Percentiles rank a stretch among this genome's conserved stretches.
Evolutionary conservation across 2,329 filamentous ascomycete species (phyloP).

Genomic region (Monosporascus cannonballus): DNA sequence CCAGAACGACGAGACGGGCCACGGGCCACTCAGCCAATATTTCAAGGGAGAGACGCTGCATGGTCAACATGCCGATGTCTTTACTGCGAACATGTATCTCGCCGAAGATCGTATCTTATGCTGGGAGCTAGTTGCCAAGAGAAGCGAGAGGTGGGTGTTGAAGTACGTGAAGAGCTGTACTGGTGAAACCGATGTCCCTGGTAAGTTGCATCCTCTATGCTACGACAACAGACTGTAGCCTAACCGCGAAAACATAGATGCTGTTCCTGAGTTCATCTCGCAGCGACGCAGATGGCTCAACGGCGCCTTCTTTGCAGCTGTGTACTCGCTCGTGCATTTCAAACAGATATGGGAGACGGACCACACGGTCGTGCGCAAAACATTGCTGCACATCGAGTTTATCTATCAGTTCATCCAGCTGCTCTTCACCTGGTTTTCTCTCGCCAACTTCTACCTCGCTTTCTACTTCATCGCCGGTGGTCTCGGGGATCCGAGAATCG

Average conservation of each 20-base stretch:
- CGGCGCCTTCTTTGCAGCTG: slow-evolving; percentile 95
- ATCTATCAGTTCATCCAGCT: slow-evolving; percentile 90
- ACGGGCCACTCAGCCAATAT: slow-evolving; percentile 92
- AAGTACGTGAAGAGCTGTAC: slow-evolving; percentile 97
- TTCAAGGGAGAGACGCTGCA: slow-evolving; percentile 97
- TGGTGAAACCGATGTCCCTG: slow-evolving; percentile 95
- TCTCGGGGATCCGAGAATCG: slow-evolving; percentile 68
- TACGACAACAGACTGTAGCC: slow-evolving; percentile 15
- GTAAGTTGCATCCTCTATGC: slow-evolving; percentile 44
- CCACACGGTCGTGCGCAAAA: slow-evolving; percentile 82
- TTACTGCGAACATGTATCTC: slow-evolving; percentile 98
- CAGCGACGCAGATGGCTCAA: slow-evolving; percentile 96
- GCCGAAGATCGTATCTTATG: slow-evolving; percentile 96
- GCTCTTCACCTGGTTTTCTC: slow-evolving; percentile 93
- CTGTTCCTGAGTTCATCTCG: slow-evolving; percentile 94
- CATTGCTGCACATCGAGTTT: slow-evolving; percentile 90
- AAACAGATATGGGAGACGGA: slow-evolving; percentile 90
- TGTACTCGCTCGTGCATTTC: slow-evolving; percentile 95
- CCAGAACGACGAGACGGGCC: slow-evolving; percentile 92
- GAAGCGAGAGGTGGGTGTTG: slow-evolving; percentile 90
- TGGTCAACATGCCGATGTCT: slow-evolving; percentile 80
- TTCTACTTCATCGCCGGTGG: slow-evolving; percentile 98
- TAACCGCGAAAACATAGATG: slow-evolving; percentile 48
- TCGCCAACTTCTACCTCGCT: slow-evolving; percentile 97
- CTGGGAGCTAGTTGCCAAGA: slow-evolving; percentile 94